phyloP scores from a whole-genome alignment of 306 rosid species.

The Canavalia gladiata region DNA sequence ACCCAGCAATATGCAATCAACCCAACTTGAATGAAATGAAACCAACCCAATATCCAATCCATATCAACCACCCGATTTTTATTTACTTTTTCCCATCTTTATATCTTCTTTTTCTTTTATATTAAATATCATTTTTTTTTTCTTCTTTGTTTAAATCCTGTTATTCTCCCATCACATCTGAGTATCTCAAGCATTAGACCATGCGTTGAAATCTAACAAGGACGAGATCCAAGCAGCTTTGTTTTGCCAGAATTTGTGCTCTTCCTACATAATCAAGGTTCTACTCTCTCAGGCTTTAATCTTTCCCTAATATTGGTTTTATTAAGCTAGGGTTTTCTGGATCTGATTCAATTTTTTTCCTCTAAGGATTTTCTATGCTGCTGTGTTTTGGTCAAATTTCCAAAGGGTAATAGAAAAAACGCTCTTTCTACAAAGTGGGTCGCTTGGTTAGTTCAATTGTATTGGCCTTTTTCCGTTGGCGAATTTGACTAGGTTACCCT shows the following conservation, averaged over 20 bases:
- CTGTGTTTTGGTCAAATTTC: slow-evolving; percentile 26
- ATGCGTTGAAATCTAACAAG: slow-evolving; percentile 42
- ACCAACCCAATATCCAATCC: neutral
- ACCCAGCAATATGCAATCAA: neutral
- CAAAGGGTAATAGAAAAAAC: neutral
- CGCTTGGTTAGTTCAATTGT: neutral
- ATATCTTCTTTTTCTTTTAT: neutral
- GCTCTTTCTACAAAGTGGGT: neutral
- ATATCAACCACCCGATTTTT: neutral
- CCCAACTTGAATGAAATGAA: neutral
- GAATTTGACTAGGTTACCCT: slow-evolving; percentile 10
- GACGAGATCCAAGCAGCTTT: slow-evolving; percentile 1
- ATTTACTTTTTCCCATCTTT: neutral
- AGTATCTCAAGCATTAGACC: slow-evolving; percentile 26
- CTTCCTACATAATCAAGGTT: slow-evolving; percentile 16
- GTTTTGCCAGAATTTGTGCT: neutral
- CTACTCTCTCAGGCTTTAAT: slow-evolving; percentile 1
- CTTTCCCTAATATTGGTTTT: slow-evolving; percentile 19
- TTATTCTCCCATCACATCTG: slow-evolving; percentile 26
- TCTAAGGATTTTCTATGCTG: neutral
- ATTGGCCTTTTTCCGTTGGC: slow-evolving; percentile 1
- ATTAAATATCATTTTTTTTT: neutral
- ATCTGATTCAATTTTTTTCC: neutral
- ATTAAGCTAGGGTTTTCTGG: slow-evolving; percentile 45
- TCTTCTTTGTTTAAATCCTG: neutral